These are phyloP conservation scores for Lipomyces starkeyi DNA, from an alignment of 805 yeast species.

Conservation along the genomic window DNA sequence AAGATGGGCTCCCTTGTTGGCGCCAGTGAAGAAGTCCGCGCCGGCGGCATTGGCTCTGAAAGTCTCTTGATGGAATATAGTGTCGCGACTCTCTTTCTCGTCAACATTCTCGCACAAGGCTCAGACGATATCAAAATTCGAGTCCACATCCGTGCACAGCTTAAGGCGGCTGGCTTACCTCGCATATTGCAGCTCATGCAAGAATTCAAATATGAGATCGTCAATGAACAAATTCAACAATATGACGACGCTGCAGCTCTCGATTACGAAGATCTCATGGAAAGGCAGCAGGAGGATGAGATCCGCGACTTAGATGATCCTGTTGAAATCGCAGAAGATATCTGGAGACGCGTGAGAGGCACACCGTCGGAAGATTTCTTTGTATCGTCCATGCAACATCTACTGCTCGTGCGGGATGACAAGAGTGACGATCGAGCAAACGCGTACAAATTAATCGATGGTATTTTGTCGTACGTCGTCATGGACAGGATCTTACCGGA, in stretches of 20 bases:
- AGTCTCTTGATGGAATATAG: slow-evolving; percentile 72
- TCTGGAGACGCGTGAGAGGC: slow-evolving; percentile 63
- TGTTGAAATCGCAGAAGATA: slow-evolving; percentile 64
- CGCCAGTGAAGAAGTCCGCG: slow-evolving; percentile 79
- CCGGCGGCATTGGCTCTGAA: slow-evolving; percentile 59
- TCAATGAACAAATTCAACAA: slow-evolving; percentile 68
- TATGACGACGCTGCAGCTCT: slow-evolving; percentile 62
- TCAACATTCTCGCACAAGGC: slow-evolving; percentile 60
- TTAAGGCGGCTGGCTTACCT: slow-evolving; percentile 63
- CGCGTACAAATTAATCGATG: slow-evolving; percentile 65
- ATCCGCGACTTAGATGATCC: slow-evolving; percentile 73
- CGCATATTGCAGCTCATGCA: slow-evolving; percentile 59
- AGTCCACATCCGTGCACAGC: slow-evolving; percentile 62
- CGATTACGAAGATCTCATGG: slow-evolving; percentile 57
- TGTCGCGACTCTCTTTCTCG: slow-evolving; percentile 68
- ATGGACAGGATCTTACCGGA: slow-evolving; percentile 53
- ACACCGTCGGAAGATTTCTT: slow-evolving; percentile 65
- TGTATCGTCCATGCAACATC: slow-evolving; percentile 68
- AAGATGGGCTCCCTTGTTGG: slow-evolving; percentile 91
- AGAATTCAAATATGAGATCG: slow-evolving; percentile 59
- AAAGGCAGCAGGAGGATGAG: slow-evolving; percentile 50
- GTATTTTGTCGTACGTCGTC: slow-evolving; percentile 66
- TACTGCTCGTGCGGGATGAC: slow-evolving; percentile 54
- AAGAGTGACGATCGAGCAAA: slow-evolving; percentile 53
- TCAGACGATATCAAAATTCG: slow-evolving; percentile 49